Evolutionary conservation across 805 yeast species (phyloP).

Genomic region (Grigorovia humatica): DNA sequence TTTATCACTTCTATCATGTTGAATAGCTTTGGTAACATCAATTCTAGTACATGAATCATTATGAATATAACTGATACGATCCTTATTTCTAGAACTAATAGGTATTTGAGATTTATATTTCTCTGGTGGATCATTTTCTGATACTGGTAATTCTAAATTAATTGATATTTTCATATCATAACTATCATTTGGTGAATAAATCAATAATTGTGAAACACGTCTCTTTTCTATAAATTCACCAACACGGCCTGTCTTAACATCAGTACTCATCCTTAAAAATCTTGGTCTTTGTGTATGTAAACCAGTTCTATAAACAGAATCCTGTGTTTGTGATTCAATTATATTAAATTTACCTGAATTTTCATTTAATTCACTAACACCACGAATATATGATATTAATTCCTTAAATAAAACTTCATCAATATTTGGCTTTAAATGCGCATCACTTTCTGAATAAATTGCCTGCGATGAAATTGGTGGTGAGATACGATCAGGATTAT

Average conservation of each 20-base stretch:
- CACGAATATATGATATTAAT: conserved; percentile 42
- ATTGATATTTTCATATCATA: conserved; percentile 71
- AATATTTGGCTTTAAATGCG: conserved; percentile 54
- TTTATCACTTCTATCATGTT: conserved; percentile 18
- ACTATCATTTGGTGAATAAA: conserved; percentile 66
- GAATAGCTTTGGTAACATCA: conserved; percentile 55
- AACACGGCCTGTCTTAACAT: conserved; percentile 53
- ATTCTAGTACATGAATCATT: conserved; percentile 62
- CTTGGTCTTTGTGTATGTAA: conserved; percentile 56
- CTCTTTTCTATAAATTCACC: conserved; percentile 64
- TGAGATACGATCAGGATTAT: conserved; percentile 48
- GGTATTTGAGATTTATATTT: conserved; percentile 44
- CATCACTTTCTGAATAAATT: conserved; percentile 46
- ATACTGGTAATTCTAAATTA: conserved; percentile 62
- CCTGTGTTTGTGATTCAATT: conserved; percentile 53
- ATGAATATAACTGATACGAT: conserved; percentile 63
- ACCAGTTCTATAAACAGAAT: conserved; percentile 52
- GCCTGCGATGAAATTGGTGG: conserved; percentile 64
- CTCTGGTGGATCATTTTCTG: conserved; percentile 45
- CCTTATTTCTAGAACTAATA: conserved; percentile 53
- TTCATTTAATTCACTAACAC: conserved; percentile 41
- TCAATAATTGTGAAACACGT: conserved; percentile 59
- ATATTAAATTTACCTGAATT: conserved; percentile 45
- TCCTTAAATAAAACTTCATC: conserved; percentile 53
- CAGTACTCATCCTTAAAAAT: conserved; percentile 55